Percentiles rank a stretch among this genome's conserved stretches.
phyloP scores from a whole-genome alignment of 345 rosid species.

The Rhizophora mangle region DNA sequence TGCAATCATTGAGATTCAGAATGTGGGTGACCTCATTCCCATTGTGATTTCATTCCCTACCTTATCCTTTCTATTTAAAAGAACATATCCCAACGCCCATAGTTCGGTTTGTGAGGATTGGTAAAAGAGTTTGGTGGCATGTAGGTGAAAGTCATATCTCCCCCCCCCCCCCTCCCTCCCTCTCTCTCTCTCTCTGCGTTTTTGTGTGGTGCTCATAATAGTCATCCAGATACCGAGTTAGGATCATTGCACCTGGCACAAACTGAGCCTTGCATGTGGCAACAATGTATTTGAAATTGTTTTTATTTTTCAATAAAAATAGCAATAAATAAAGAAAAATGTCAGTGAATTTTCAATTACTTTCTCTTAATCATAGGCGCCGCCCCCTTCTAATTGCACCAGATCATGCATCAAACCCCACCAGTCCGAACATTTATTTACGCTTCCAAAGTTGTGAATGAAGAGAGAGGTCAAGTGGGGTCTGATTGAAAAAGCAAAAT shows the following conservation, averaged over 20 bases:
- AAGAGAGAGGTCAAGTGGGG: conserved; percentile 6
- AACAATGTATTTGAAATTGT: neutral
- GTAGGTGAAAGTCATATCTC: neutral
- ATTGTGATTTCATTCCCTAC: conserved; percentile 8
- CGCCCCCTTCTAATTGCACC: conserved; percentile 24
- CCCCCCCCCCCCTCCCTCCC: neutral
- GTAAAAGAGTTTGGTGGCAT: conserved; percentile 30
- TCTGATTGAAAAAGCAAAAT: conserved; percentile 9
- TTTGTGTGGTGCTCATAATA: neutral
- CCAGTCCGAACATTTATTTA: conserved; percentile 18
- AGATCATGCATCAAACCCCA: neutral
- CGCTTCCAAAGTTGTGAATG: conserved; percentile 19
- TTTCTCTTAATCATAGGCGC: conserved; percentile 34
- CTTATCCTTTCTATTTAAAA: neutral
- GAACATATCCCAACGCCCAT: conserved; percentile 27
- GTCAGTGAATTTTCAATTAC: neutral
- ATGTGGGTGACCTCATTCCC: conserved; percentile 20
- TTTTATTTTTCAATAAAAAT: neutral
- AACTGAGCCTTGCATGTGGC: conserved; percentile 41
- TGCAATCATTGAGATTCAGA: conserved; percentile 18
- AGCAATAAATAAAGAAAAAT: neutral
- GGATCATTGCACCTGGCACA: conserved; percentile 50
- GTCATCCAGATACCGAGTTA: conserved; percentile 21
- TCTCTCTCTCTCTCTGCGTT: neutral
- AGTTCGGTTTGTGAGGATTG: conserved; percentile 33